Evolutionary conservation across 495 filamentous ascomycete genomes (phyloP), one percentile per base, ranked within the genome.

Genomic region (Podospora australis): DNA sequence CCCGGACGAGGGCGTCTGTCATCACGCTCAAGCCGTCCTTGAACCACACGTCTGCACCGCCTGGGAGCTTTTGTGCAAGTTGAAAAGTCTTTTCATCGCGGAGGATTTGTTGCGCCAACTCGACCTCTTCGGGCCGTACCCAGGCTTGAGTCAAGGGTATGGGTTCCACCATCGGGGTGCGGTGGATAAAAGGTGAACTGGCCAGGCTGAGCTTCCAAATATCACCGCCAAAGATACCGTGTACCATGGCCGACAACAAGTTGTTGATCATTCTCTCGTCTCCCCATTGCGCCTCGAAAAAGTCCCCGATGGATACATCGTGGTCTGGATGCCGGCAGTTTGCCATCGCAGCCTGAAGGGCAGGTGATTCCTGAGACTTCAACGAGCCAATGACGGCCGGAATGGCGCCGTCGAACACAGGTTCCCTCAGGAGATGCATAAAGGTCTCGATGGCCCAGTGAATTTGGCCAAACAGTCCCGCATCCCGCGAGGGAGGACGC

Each of bases 141-240:
- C 0, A 6, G 6, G 24, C 10, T 1, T 43, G 2, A 8, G 29
- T 43, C 2, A 49, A 24, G 26, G 43, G 32, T 11, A 28, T 2
- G 8, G 19, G 19, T 10, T 30, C 14, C 9, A 10, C 17, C 1
- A 14, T 21, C 21, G n/a, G 23, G 14, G 26, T 25, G 16, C 9
- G 7, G 23, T 48, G 41, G 9, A 26, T 49, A 21, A 69, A 54
- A 6, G 64, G 53, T 7, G 62, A 62, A 36, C 79, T 79, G 52
- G 77, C 78, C 32, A 75, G 78, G 59, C 88, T 96, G 44, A 96
- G 71, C 59, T 83, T 74, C 58, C 84, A 78, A 30, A 95, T 80
- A 69, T 96, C 86, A 36, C 94, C 94, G n/a, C 89, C 94, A 57
- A 90, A 94, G 14, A 97, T 87, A 9, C 94, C 94, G 68, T 96